These are phyloP conservation scores for Sporothrix protearum DNA, from an alignment of 2,329 filamentous ascomycete species.

Conservation along the genomic window DNA sequence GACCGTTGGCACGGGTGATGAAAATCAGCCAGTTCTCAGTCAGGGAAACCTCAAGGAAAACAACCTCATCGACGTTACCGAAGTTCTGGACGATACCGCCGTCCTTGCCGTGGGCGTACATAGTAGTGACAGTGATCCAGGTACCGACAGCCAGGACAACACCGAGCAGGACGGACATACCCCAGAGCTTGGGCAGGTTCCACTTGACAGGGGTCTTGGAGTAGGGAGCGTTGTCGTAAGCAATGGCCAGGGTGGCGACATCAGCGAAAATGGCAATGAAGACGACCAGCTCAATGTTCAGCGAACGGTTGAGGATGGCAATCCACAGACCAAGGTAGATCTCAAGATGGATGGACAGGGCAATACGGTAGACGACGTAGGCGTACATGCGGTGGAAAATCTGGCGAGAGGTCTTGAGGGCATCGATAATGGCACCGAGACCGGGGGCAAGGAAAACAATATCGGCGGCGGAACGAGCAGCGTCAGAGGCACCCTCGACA, in stretches of 20 bases:
- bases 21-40: conserved; percentile 97
- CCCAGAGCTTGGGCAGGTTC: conserved; percentile 93
- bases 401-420: conserved; percentile 86
- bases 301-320: conserved; percentile 75
- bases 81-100: conserved; percentile 89
- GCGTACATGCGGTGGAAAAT: conserved; percentile 98
- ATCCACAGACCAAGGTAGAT: conserved; percentile 92
- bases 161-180: conserved; percentile 82
- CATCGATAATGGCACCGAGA: conserved; percentile 88
- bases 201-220: conserved; percentile 86
- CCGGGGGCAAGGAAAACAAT: conserved; percentile 91
- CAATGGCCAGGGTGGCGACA: conserved; percentile 86
- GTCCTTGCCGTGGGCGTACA: conserved; percentile 64
- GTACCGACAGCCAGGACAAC: conserved; percentile 76
- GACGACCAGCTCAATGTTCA: conserved; percentile 84
- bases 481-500: conserved; percentile 87
- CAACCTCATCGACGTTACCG: conserved; percentile 73
- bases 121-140: conserved; percentile 86
- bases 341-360: conserved; percentile 83
- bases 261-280: conserved; percentile 95
- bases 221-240: conserved; percentile 88
- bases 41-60: conserved; percentile 87
- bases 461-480: conserved; percentile 84
- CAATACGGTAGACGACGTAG: conserved; percentile 93
- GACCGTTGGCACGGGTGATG: conserved; percentile 88